A percentile compares a stretch with the other conserved stretches of the same genome.
phyloP scores from a whole-genome alignment of 805 yeast genomes.

The Wickerhamomyces silvicola region DNA sequence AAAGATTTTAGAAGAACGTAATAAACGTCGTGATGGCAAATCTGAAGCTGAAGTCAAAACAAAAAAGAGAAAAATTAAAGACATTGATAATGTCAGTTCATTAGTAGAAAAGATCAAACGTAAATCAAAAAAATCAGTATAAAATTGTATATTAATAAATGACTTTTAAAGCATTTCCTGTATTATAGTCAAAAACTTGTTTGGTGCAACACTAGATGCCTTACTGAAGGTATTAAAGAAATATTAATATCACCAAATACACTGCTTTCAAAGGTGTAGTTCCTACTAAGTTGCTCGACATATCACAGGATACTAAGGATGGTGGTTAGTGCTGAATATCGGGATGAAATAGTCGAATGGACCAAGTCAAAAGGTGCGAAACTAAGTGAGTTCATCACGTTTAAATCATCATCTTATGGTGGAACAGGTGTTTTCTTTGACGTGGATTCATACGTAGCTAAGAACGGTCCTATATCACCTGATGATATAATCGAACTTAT shows the following conservation, averaged over 20 bases:
- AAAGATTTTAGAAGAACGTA: constrained; percentile 69
- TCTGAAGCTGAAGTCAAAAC: constrained; percentile 9
- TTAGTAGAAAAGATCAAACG: constrained; percentile 48
- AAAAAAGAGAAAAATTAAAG: constrained; percentile 5
- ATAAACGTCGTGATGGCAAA: constrained; percentile 39
- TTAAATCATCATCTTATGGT: constrained; percentile 23
- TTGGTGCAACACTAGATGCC: too few relatives aligned
- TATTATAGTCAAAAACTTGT: too few relatives aligned
- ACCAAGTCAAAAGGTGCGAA: constrained; percentile 4
- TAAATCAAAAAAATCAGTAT: too few relatives aligned
- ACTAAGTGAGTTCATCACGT: constrained; percentile 7
- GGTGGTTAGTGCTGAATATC: constrained; percentile 3
- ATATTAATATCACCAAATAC: too few relatives aligned
- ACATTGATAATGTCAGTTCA: constrained; percentile 15
- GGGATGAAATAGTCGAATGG: constrained; percentile 15
- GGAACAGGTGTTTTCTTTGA: constrained; percentile 33
- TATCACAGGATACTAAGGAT: too few relatives aligned
- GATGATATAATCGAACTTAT: constrained; percentile 26
- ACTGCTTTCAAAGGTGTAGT: too few relatives aligned
- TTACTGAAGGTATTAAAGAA: too few relatives aligned
- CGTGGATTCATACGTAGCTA: neutral
- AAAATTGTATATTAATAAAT: too few relatives aligned
- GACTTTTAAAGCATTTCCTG: too few relatives aligned
- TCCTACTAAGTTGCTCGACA: too few relatives aligned
- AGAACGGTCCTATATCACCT: constrained; percentile 2